A percentile compares a stretch with the other conserved stretches of the same genome.
These are phyloP conservation scores for Cutaneotrichosporon cutaneum DNA, from an alignment of 1,284 basidiomycete genomes.

Conservation along the genomic window DNA sequence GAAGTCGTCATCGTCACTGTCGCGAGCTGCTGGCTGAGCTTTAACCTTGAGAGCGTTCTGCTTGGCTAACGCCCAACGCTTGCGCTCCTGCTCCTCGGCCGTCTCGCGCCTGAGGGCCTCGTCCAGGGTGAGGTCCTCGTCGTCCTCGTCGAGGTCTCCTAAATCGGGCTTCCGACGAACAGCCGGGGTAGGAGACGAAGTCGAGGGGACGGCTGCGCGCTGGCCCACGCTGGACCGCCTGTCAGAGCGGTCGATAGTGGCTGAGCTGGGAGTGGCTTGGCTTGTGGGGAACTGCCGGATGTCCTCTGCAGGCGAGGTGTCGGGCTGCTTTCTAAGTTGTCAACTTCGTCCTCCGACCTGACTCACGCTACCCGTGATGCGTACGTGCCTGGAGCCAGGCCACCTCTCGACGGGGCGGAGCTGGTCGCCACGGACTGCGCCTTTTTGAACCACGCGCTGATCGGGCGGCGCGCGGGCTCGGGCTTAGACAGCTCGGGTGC, in stretches of 20 bases:
- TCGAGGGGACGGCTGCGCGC: neutral
- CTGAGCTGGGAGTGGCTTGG: constrained; percentile 32
- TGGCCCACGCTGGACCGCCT: neutral
- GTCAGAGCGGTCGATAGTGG: neutral
- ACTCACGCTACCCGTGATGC: neutral
- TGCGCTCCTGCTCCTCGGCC: constrained; percentile 5
- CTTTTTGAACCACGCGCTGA: constrained; percentile 30
- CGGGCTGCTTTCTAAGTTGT: neutral
- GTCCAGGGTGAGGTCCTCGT: constrained; percentile 2
- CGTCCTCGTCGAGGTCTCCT: constrained; percentile 23
- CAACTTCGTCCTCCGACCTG: neutral
- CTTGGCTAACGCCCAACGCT: neutral
- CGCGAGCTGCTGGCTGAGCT: neutral
- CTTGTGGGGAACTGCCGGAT: constrained; percentile 28
- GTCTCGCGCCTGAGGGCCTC: constrained; percentile 3
- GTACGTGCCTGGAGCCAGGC: too few relatives aligned
- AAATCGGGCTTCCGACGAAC: constrained; percentile 9
- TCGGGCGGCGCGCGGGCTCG: constrained; percentile 24
- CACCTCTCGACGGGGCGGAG: too few relatives aligned
- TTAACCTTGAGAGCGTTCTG: constrained; percentile 12
- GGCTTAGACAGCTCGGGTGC: constrained; percentile 24
- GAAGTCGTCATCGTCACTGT: constrained; percentile 15
- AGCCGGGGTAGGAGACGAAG: constrained; percentile 24
- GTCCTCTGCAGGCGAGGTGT: constrained; percentile 25
- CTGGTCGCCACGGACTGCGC: constrained; percentile 15